Conservation (phyloP, 1,284 basidiomycete species). For the Ustilago bromivora region DNA sequence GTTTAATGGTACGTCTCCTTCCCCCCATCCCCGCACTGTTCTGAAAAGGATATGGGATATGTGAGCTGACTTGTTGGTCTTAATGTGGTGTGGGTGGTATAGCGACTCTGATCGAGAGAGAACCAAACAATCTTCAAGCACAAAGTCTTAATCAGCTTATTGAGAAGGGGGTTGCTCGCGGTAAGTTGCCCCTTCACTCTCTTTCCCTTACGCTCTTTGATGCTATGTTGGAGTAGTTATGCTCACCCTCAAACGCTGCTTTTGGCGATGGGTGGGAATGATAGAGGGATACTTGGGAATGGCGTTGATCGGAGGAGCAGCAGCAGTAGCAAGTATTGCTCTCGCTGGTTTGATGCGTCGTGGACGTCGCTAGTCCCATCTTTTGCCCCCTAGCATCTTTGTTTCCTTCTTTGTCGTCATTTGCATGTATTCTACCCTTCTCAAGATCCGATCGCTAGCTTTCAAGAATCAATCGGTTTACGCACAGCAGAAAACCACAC, state of each 20-base stretch:
- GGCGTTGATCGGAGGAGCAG: conserved; percentile 90
- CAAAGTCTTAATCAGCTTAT: conserved; percentile 86
- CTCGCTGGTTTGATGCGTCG: conserved; percentile 77
- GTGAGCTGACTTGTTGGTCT: too few relatives aligned
- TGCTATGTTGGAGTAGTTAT: too few relatives aligned
- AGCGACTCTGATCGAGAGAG: conserved; percentile 90
- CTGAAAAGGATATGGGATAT: too few relatives aligned
- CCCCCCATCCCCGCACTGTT: not conserved
- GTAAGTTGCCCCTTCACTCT: conserved; percentile 71
- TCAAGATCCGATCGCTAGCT: not conserved
- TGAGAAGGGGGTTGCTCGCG: conserved; percentile 86
- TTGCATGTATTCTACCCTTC: conserved; percentile 22
- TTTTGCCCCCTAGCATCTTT: not conserved
- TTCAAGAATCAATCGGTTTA: not conserved
- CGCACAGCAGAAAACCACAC: too few relatives aligned
- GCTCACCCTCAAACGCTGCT: not conserved
- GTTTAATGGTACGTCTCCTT: conserved; percentile 82
- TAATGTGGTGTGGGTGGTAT: conserved; percentile 7
- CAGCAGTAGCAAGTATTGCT: conserved; percentile 84
- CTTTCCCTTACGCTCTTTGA: not conserved
- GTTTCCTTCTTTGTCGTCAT: not conserved
- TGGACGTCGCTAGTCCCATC: conserved; percentile 33
- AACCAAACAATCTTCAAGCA: conserved; percentile 93
- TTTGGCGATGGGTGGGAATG: not conserved
- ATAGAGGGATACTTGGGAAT: conserved; percentile 92